These are phyloP conservation scores for Pochonia chlamydosporia DNA, from an alignment of 2,329 filamentous ascomycete genomes.

Conservation along the genomic window DNA sequence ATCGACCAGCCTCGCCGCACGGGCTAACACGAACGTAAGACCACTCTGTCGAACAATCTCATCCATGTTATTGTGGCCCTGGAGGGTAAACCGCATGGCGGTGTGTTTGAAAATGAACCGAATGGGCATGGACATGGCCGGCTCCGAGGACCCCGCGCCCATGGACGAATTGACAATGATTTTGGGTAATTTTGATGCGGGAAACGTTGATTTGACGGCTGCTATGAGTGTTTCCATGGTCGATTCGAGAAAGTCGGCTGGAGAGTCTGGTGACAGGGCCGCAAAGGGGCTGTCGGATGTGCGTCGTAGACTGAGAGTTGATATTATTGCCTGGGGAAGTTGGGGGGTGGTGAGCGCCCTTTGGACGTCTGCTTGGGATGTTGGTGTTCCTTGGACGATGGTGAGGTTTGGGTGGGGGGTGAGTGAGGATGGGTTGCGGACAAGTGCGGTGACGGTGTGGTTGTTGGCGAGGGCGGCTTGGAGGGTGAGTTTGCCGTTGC, in stretches of 20 bases:
- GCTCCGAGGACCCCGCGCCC: constrained; percentile 40
- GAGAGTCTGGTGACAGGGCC: constrained; percentile 22
- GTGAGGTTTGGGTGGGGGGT: constrained; percentile 25
- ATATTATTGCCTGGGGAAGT: constrained; percentile 33
- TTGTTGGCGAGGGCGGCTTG: constrained; percentile 29
- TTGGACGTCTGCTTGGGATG: constrained; percentile 32
- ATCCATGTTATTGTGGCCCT: constrained; percentile 43
- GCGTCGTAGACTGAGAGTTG: constrained; percentile 42
- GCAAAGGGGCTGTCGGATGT: constrained; percentile 42
- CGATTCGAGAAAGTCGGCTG: constrained; percentile 28
- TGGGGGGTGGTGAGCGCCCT: constrained; percentile 23
- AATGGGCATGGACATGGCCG: constrained; percentile 33
- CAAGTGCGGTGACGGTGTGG: constrained; percentile 40
- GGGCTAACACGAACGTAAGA: constrained; percentile 33
- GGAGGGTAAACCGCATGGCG: constrained; percentile 38
- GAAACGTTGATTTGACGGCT: no score
- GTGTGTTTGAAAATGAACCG: constrained; percentile 36
- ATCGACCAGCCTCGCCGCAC: constrained; percentile 37
- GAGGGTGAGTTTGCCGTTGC: constrained; percentile 38
- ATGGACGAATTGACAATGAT: constrained; percentile 45
- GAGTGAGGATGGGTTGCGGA: constrained; percentile 32
- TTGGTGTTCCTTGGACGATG: no score
- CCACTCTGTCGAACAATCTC: constrained; percentile 27
- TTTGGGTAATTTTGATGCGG: no score
- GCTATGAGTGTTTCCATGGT: no score